phyloP scores from a whole-genome alignment of 106 monocot species.

The Posidonia australis region DNA sequence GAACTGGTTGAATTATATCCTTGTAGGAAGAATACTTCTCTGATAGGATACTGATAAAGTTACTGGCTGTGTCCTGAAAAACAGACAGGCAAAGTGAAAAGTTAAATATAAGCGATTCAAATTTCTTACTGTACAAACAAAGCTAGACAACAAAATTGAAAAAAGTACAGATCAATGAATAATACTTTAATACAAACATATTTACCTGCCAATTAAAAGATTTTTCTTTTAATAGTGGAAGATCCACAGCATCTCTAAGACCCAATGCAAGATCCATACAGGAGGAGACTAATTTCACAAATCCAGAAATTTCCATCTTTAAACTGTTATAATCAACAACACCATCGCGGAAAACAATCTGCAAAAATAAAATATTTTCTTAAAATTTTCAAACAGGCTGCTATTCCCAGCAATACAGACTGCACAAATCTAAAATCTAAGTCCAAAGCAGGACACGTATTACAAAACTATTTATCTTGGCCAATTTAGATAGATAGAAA shows the following conservation, averaged over 20 bases:
- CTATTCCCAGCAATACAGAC: no score
- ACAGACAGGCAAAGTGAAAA: background rate
- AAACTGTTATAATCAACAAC: conserved; percentile 42
- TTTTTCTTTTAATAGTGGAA: conserved; percentile 21
- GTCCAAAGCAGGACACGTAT: no score
- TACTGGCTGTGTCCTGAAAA: conserved; percentile 39
- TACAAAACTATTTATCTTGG: no score
- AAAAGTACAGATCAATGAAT: background rate
- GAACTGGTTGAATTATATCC: conserved; percentile 76
- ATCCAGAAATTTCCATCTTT: conserved; percentile 29
- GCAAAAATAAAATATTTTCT: conserved; percentile 12
- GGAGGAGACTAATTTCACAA: conserved; percentile 21
- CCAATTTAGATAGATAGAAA: no score
- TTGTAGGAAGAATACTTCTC: conserved; percentile 56
- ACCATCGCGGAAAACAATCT: conserved; percentile 76
- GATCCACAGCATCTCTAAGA: conserved; percentile 19
- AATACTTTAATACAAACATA: no score
- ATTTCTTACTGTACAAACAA: background rate
- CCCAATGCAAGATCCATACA: conserved; percentile 16
- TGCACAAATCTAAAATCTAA: no score
- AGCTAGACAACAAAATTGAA: background rate
- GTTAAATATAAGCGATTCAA: background rate
- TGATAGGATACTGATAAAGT: conserved; percentile 52
- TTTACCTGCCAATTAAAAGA: conserved; percentile 74
- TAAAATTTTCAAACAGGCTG: no score